phyloP scores from a whole-genome alignment of 441 rosid genomes.

The Raphanus hybrid region DNA sequence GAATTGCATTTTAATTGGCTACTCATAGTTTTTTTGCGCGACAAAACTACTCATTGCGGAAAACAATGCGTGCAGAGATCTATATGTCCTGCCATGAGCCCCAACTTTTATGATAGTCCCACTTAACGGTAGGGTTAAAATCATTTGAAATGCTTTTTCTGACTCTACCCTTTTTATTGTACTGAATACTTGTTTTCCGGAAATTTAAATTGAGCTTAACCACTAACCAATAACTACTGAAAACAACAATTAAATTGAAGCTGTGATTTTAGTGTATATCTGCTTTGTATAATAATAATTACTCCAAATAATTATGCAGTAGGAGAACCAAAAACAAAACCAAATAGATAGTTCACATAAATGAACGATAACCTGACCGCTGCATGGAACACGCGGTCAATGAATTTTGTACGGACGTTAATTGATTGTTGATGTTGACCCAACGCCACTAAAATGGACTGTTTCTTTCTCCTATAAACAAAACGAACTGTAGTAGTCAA shows the following conservation, averaged over 20 bases:
- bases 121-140: conserved; percentile 32
- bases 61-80: conserved; percentile 36
- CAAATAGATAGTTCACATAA: background rate
- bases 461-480: background rate
- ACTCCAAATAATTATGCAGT: background rate
- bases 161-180: conserved; percentile 18
- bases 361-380: background rate
- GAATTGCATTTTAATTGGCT: background rate
- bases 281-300: background rate
- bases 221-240: background rate
- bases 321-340: background rate
- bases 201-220: background rate
- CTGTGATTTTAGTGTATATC: background rate
- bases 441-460: conserved; percentile 32
- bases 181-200: background rate
- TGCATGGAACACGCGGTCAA: conserved; percentile 7
- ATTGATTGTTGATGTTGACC: conserved; percentile 34
- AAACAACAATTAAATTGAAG: background rate
- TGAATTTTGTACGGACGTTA: conserved; percentile 8
- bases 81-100: background rate
- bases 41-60: conserved; percentile 4
- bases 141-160: conserved; percentile 33
- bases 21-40: background rate
- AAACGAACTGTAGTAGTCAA: conserved; percentile 9
- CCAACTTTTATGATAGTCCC: conserved; percentile 22